Evolutionary conservation across 345 rosid genomes (phyloP).

Genomic region (Pelargonium nanum): DNA sequence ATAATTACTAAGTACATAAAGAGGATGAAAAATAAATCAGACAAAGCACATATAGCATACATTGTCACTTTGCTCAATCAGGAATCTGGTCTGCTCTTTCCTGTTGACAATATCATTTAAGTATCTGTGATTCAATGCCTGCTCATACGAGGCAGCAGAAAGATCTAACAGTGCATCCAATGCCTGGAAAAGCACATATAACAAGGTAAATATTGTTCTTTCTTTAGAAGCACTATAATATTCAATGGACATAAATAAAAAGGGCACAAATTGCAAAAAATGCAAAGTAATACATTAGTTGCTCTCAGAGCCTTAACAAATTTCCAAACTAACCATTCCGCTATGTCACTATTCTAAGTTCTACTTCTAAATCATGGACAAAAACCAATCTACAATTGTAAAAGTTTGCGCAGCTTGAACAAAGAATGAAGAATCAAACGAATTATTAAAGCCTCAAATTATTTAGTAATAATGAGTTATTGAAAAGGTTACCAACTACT

Average conservation of each 20-base stretch:
- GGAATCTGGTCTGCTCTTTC: conserved; percentile 21
- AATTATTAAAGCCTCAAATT: background rate
- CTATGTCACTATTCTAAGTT: background rate
- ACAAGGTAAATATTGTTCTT: background rate
- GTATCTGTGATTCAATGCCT: conserved; percentile 22
- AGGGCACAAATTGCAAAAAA: background rate
- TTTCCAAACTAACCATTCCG: background rate
- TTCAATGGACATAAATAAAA: background rate
- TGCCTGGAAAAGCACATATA: conserved; percentile 41
- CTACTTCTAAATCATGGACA: background rate
- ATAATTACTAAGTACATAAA: background rate
- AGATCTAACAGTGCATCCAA: conserved; percentile 60
- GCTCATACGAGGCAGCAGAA: conserved; percentile 42
- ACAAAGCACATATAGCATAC: conserved; percentile 37
- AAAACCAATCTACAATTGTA: background rate
- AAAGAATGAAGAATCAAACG: background rate
- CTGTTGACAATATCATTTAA: conserved; percentile 11
- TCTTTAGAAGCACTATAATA: background rate
- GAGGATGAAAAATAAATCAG: conserved; percentile 1
- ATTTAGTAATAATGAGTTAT: no score
- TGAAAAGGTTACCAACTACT: background rate
- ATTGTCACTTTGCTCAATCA: conserved; percentile 26
- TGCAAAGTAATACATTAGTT: background rate
- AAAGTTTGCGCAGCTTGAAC: background rate
- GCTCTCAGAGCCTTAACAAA: background rate